Conservation (phyloP, 140 eudicot genomes). For the Senecio squalidus region DNA sequence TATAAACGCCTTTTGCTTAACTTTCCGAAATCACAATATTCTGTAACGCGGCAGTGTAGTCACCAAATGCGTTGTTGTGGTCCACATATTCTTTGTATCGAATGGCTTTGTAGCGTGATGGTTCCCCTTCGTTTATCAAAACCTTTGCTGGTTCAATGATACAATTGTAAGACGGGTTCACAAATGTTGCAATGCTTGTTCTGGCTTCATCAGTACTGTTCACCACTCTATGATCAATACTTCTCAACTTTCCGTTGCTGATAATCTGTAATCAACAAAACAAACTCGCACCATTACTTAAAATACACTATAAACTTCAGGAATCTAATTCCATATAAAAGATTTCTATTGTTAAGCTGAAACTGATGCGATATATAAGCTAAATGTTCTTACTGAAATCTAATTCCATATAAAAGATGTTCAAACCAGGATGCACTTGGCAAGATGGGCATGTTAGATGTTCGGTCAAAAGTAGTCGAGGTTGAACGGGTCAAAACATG, state of each 20-base stretch:
- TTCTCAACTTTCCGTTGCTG: slow-evolving; percentile 25
- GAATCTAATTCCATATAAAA: too few relatives aligned
- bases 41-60: slow-evolving; percentile 20
- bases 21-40: not conserved
- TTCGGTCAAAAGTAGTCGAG: too few relatives aligned
- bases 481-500: too few relatives aligned
- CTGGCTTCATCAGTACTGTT: slow-evolving; percentile 19
- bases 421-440: too few relatives aligned
- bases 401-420: too few relatives aligned
- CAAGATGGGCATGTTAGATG: too few relatives aligned
- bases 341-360: too few relatives aligned
- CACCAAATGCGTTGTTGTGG: slow-evolving; percentile 28
- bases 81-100: slow-evolving; percentile 26
- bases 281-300: not conserved
- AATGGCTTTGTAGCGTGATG: slow-evolving; percentile 22
- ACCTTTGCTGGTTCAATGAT: slow-evolving; percentile 33
- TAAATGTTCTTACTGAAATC: too few relatives aligned
- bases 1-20: too few relatives aligned
- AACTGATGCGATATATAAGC: too few relatives aligned
- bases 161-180: slow-evolving; percentile 34
- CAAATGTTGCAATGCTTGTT: slow-evolving; percentile 29
- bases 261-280: slow-evolving; percentile 2
- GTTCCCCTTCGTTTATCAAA: slow-evolving; percentile 30
- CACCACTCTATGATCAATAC: slow-evolving; percentile 32
- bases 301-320: not conserved